Conservation (phyloP, 495 filamentous ascomycete species). For the Penicillium simplicissimum region DNA sequence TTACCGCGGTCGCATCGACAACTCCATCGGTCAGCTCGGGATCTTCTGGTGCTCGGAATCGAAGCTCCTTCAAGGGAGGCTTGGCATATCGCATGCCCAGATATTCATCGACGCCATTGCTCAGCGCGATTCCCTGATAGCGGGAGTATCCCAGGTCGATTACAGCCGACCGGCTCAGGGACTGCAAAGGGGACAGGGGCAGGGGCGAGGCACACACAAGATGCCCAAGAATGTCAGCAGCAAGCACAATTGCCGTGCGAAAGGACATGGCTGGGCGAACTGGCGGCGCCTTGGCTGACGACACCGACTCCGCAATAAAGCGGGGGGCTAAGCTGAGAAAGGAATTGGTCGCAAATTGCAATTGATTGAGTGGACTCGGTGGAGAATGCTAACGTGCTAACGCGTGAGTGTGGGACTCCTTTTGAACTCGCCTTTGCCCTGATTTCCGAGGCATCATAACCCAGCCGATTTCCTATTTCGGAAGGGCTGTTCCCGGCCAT, state of each 20-base stretch:
- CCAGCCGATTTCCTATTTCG: no score
- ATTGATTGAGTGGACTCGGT: not conserved
- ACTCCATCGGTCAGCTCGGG: conserved; percentile 37
- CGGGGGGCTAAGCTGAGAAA: not conserved
- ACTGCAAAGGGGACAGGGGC: not conserved
- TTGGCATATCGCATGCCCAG: conserved; percentile 62
- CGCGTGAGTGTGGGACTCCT: no score
- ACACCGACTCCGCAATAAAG: not conserved
- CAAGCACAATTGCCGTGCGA: conserved; percentile 9
- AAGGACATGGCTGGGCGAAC: conserved; percentile 4
- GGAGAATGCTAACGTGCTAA: no score
- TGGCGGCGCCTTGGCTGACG: conserved; percentile 6
- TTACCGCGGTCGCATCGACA: conserved; percentile 42
- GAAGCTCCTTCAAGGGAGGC: conserved; percentile 51
- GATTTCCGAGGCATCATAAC: no score
- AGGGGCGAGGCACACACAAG: conserved; percentile 13
- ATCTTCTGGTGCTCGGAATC: conserved; percentile 56
- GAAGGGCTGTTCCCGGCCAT: not conserved
- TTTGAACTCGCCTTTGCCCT: no score
- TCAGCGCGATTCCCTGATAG: conserved; percentile 36
- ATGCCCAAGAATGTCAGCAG: conserved; percentile 11
- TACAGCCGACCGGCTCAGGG: conserved; percentile 6
- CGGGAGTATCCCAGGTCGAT: conserved; percentile 42
- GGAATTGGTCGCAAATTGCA: not conserved
- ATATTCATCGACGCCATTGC: conserved; percentile 55